Conservation (phyloP, 208 protist species). For the Crithidia mellificae region DNA sequence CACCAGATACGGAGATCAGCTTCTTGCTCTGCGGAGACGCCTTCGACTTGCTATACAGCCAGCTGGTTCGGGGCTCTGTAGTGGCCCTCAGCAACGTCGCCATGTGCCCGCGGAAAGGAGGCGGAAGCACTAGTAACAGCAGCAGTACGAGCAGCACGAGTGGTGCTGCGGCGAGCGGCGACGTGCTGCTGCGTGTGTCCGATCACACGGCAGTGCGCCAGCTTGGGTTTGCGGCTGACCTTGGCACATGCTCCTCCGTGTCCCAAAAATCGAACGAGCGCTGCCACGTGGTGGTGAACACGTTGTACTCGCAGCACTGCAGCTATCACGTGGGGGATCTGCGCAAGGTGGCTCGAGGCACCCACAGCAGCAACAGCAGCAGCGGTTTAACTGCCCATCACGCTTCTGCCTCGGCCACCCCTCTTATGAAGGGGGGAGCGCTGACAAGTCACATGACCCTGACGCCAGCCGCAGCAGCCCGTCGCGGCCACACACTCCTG, state of each 20-base stretch:
- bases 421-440: conserved; percentile 7
- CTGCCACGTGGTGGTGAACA: conserved; percentile 62
- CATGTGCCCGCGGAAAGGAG: conserved; percentile 24
- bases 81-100: conserved; percentile 55
- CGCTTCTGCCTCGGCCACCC: neutral
- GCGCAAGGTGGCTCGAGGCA: conserved; percentile 44
- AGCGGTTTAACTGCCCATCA: neutral
- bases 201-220: conserved; percentile 46
- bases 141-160: neutral
- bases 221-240: conserved; percentile 67
- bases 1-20: conserved; percentile 42
- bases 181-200: conserved; percentile 36
- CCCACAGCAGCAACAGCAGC: neutral
- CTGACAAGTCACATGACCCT: conserved; percentile 16
- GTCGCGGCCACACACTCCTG: neutral
- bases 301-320: conserved; percentile 44
- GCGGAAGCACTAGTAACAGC: neutral
- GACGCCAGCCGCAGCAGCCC: neutral
- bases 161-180: neutral
- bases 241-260: conserved; percentile 56
- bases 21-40: conserved; percentile 64
- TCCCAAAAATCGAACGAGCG: conserved; percentile 48
- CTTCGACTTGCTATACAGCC: conserved; percentile 65
- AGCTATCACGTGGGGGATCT: conserved; percentile 51
- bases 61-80: conserved; percentile 48